phyloP scores from a whole-genome alignment of 148 eudicot species.

The Gaultheria prostrata region DNA sequence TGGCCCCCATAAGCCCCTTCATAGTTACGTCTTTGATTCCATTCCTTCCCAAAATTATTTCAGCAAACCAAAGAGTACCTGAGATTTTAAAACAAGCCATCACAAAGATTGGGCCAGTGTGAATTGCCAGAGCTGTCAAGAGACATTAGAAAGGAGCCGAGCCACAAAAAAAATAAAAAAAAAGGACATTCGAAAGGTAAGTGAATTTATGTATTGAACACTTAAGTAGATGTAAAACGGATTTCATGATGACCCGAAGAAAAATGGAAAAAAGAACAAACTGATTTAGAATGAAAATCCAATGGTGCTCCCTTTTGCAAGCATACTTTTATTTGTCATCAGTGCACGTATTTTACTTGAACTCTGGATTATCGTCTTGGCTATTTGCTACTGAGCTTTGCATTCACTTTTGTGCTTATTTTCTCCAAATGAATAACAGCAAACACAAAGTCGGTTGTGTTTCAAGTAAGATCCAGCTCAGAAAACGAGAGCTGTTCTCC shows the following conservation, averaged over 20 bases:
- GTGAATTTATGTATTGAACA: too few relatives aligned
- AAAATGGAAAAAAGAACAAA: background rate
- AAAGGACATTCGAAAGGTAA: background rate
- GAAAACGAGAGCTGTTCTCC: slow-evolving; percentile 32
- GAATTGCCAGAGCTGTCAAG: too few relatives aligned
- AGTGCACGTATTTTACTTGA: background rate
- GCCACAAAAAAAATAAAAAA: background rate
- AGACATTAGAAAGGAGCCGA: too few relatives aligned
- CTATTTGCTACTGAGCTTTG: background rate
- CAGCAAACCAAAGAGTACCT: too few relatives aligned
- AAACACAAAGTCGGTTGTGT: slow-evolving; percentile 32
- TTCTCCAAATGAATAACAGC: slow-evolving; percentile 25
- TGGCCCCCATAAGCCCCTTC: too few relatives aligned
- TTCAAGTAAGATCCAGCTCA: slow-evolving; percentile 47
- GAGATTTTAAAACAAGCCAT: too few relatives aligned
- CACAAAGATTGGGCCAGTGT: too few relatives aligned
- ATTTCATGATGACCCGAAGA: background rate
- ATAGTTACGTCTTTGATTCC: too few relatives aligned
- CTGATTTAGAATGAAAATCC: background rate
- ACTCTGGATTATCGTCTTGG: background rate
- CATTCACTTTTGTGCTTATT: background rate
- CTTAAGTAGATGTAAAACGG: too few relatives aligned
- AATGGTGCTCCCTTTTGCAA: background rate
- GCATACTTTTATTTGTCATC: background rate
- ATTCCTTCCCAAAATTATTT: too few relatives aligned